Evolutionary conservation across 306 rosid species (phyloP), one percentile per base, ranked within the genome.

Genomic region (Carpinus viminea): DNA sequence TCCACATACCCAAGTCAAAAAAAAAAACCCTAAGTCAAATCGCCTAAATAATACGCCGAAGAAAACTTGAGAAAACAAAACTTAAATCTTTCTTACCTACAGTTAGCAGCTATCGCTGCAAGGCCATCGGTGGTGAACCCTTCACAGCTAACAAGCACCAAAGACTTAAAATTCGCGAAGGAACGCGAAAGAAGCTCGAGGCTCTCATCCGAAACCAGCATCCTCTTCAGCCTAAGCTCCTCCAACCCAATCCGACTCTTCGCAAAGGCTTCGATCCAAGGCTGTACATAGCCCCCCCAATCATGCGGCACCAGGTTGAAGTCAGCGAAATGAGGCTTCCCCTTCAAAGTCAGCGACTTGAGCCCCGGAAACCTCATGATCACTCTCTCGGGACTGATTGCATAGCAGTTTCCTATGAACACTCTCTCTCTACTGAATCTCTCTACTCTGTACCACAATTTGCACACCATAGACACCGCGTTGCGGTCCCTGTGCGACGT

Each of bases 311-410:
- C 97, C 92, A 92, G 77, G 87, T 90, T 92, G 86, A 95, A 95
- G 87, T 95, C 98, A 0, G 98, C 97, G 73, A 95, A 95, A 89
- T 91, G 99, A 76, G 99, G 99, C 54, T 91, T 95, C 12, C 99
- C 99, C 68, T 95, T 95, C 79, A 95, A 77, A 82, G 96, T 91
- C 11, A 95, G 75, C 26, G 97, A 85, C 68, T 84, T 92, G 0
- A 95, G 69, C 41, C 80, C 86, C 2, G 93, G 97, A 74, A 95
- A 95, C 80, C 97, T 89, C 16, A 54, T 76, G 61, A 93, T 76
- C 80, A 93, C 72, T 85, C 92, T 91, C 87, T 87, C 94, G 5
- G 99, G 93, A 73, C 84, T 81, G 64, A 93, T 89, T 3, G 98
- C 91, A 71, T 91, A 95, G 80, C 99, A 95, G 79, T 95, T 95